Conservation (phyloP, 345 rosid species). For the Raphanus sativus region DNA sequence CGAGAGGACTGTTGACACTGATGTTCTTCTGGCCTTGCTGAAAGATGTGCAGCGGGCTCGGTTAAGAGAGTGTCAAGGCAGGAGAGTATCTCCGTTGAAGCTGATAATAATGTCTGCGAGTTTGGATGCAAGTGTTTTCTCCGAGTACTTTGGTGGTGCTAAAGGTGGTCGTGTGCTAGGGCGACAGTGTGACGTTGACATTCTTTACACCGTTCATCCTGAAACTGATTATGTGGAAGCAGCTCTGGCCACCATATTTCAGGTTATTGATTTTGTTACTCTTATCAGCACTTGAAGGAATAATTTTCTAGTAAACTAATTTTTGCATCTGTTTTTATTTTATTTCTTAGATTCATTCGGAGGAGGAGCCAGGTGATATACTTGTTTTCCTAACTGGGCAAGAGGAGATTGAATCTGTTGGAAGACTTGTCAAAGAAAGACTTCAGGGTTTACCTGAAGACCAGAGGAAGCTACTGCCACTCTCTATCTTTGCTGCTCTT, state of each 20-base stretch:
- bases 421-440: slow-evolving; percentile 63
- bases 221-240: slow-evolving; percentile 81
- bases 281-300: too few species aligned
- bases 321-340: background rate
- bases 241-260: slow-evolving; percentile 70
- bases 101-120: slow-evolving; percentile 94
- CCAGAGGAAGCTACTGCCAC: slow-evolving; percentile 50
- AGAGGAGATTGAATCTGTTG: slow-evolving; percentile 92
- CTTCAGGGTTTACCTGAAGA: slow-evolving; percentile 66
- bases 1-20: slow-evolving; percentile 92
- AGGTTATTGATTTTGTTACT: slow-evolving; percentile 52
- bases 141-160: slow-evolving; percentile 81
- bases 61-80: slow-evolving; percentile 51
- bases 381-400: slow-evolving; percentile 95
- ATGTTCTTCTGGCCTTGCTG: slow-evolving; percentile 83
- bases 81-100: slow-evolving; percentile 66
- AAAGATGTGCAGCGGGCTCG: slow-evolving; percentile 68
- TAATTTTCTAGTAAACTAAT: too few species aligned
- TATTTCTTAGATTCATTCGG: slow-evolving; percentile 62
- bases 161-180: slow-evolving; percentile 86
- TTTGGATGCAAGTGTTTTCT: slow-evolving; percentile 85
- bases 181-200: slow-evolving; percentile 79
- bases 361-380: slow-evolving; percentile 80
- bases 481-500: slow-evolving; percentile 80
- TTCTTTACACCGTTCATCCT: slow-evolving; percentile 65